Base-by-base conservation (phyloP, 768 basidiomycete species). In the Gyrodon lividus region DNA sequence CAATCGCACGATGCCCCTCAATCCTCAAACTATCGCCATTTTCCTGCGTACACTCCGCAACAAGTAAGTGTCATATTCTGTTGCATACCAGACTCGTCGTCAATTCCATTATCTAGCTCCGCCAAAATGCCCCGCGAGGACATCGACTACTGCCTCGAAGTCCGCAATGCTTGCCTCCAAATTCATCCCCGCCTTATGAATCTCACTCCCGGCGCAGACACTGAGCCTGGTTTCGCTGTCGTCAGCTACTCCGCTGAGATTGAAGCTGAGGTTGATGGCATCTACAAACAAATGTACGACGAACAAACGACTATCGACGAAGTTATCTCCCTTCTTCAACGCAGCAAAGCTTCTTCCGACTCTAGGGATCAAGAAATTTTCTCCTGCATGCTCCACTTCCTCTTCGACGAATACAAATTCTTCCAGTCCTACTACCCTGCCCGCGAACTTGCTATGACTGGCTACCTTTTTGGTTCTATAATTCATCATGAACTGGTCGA, bases 391-490 rank as follows among this genome's bases (percentile, higher is more conserved):
- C 86, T 99, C 45, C 95, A 98, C 74, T 96, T 97, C 77, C 82
- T 99, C 39, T 98, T 99, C 72, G 97, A 98, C 82, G 97, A 99
- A 73, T 97, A 97, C 83, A 95, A 94, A 64, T 99, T 98, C 78
- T 97, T 98, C 83, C 92, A 96, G 66, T 88, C 89, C 35, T 97
- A 88, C 71, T 93, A 93, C 63, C 97, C 97, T 22, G 78, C 89
- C 34, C 89, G 94, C 58, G 94, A 98, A 72, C 79, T 98, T 41
- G 84, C 86, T 46, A 93, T 98, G 85, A 98, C 97, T 6, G 97
- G 91, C 42, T 88, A 92, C 64, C 81, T 99, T 24, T 98, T 98
- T 57, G 97, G 97, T 30, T 94, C 93, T 26, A 81, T 99, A 61
- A 97, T 99, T 59, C 91, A 97, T 59, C 84, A 89, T 64, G 86